These are phyloP conservation scores for Paragyromitra xinjiangensis DNA, from an alignment of 495 filamentous ascomycete species.

Conservation along the genomic window DNA sequence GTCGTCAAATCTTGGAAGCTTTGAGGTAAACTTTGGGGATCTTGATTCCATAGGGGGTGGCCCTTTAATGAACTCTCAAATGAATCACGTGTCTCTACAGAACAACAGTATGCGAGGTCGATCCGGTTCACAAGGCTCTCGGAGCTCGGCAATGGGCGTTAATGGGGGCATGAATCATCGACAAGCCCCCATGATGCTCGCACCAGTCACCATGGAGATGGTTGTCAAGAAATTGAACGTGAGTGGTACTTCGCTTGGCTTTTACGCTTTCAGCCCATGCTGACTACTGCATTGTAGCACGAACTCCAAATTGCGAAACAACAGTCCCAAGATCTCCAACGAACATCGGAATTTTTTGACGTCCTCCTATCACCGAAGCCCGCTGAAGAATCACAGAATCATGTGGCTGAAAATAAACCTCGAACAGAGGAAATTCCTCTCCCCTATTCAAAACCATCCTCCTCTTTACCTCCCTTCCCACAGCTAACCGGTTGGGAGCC, in stretches of 20 bases:
- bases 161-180: constrained; percentile 66
- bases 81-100: constrained; percentile 65
- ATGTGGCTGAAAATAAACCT: constrained; percentile 59
- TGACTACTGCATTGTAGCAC: constrained; percentile 64
- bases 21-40: constrained; percentile 88
- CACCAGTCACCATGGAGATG: constrained; percentile 89
- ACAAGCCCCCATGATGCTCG: constrained; percentile 80
- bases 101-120: constrained; percentile 71
- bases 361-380: constrained; percentile 76
- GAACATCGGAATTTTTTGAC: constrained; percentile 82
- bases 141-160: constrained; percentile 60
- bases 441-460: constrained; percentile 56
- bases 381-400: constrained; percentile 64
- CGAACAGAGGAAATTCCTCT: constrained; percentile 61
- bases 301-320: constrained; percentile 89
- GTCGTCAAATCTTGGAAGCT: constrained; percentile 47
- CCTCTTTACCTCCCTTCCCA: constrained; percentile 31
- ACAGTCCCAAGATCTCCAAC: constrained; percentile 82
- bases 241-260: constrained; percentile 59
- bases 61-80: constrained; percentile 70
- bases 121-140: constrained; percentile 74
- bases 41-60: constrained; percentile 76
- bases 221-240: constrained; percentile 94
- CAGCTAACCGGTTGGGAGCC: constrained; percentile 39
- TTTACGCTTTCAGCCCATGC: constrained; percentile 32